These are phyloP conservation scores for Candida schatavii DNA, from an alignment of 805 yeast species.

Conservation along the genomic window DNA sequence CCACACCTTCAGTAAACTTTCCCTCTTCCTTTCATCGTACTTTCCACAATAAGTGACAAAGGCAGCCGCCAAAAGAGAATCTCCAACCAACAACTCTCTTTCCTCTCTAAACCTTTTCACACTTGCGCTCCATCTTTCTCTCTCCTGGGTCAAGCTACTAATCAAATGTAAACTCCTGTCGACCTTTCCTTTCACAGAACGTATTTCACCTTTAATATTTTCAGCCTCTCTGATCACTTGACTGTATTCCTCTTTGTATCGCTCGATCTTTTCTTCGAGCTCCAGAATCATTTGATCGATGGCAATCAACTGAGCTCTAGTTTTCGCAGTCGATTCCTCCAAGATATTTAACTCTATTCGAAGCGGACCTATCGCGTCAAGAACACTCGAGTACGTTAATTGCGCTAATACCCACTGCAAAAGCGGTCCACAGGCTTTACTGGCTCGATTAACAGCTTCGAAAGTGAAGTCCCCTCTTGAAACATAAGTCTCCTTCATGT, in stretches of 20 bases:
- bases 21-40: constrained; percentile 49
- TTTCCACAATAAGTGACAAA: constrained; percentile 59
- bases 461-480: constrained; percentile 62
- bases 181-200: constrained; percentile 56
- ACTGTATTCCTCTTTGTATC: constrained; percentile 67
- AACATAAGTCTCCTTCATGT: constrained; percentile 60
- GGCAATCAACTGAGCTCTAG: constrained; percentile 68
- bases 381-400: constrained; percentile 66
- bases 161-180: constrained; percentile 60
- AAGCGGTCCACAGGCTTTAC: constrained; percentile 93
- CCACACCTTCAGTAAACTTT: constrained; percentile 33
- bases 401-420: constrained; percentile 90
- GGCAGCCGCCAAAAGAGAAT: constrained; percentile 62
- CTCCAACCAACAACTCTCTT: constrained; percentile 55
- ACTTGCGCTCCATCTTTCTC: constrained; percentile 68
- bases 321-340: constrained; percentile 58
- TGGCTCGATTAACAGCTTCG: constrained; percentile 79
- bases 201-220: constrained; percentile 68
- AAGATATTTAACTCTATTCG: constrained; percentile 58
- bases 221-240: constrained; percentile 77
- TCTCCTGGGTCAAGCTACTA: constrained; percentile 62
- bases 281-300: constrained; percentile 80
- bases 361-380: constrained; percentile 73
- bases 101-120: constrained; percentile 48
- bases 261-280: constrained; percentile 63